These are phyloP conservation scores for Rhizoctonia solani DNA, from an alignment of 1,284 basidiomycete species.

Conservation along the genomic window DNA sequence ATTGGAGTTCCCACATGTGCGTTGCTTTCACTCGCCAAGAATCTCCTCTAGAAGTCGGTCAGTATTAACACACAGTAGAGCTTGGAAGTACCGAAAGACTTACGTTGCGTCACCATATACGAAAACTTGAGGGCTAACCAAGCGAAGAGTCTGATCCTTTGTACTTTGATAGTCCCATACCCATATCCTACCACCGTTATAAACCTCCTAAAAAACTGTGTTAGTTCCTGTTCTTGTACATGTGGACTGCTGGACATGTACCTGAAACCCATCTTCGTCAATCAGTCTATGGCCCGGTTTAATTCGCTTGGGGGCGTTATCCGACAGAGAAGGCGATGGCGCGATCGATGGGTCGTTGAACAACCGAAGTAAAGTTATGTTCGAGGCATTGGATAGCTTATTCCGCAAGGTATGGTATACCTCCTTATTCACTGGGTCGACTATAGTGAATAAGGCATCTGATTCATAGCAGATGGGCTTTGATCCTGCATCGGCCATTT, in stretches of 20 bases:
- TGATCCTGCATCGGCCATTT: conserved; percentile 37
- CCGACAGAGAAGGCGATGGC: conserved; percentile 53
- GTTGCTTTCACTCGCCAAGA: conserved; percentile 73
- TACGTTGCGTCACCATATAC: conserved; percentile 39
- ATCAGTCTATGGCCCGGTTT: conserved; percentile 27
- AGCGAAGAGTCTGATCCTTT: conserved; percentile 50
- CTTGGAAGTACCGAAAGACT: not conserved
- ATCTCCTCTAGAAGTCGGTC: conserved; percentile 67
- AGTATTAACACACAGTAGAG: conserved; percentile 43
- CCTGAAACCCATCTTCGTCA: conserved; percentile 18
- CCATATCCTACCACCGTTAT: conserved; percentile 69
- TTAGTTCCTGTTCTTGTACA: conserved; percentile 34
- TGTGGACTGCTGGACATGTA: not conserved
- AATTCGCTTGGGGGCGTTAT: conserved; percentile 49
- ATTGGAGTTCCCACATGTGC: conserved; percentile 72
- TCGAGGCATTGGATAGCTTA: conserved; percentile 53
- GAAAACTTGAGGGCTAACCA: conserved; percentile 30
- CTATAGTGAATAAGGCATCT: conserved; percentile 54
- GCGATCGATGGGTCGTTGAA: conserved; percentile 69
- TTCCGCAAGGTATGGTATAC: not conserved
- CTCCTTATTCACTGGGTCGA: conserved; percentile 53
- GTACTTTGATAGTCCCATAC: conserved; percentile 72
- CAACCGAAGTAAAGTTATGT: conserved; percentile 65
- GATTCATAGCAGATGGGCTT: conserved; percentile 2
- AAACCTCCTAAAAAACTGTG: conserved; percentile 71